These are phyloP conservation scores for Vitis labrusca DNA, from an alignment of 164 flowering plant genomes.

Conservation along the genomic window DNA sequence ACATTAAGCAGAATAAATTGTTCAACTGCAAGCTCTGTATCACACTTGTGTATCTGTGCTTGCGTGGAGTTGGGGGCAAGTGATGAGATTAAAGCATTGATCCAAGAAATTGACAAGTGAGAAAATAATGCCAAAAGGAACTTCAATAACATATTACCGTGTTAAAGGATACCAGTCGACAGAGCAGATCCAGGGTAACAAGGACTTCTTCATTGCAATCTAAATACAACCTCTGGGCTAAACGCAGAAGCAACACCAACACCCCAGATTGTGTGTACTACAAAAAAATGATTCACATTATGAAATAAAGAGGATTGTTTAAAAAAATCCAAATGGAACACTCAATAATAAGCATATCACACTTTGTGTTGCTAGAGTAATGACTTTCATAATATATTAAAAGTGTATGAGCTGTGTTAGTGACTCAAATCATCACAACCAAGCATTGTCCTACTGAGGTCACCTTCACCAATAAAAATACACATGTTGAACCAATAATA, in stretches of 20 bases:
- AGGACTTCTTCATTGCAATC: conserved; percentile 49
- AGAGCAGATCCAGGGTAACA: conserved; percentile 65
- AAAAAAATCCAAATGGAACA: neutral
- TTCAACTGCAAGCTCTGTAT: neutral
- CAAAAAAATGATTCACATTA: conserved; percentile 19
- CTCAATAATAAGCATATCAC: neutral
- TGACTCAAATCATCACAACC: no score
- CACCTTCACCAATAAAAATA: no score
- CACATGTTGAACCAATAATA: no score
- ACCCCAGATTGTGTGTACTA: conserved; percentile 76
- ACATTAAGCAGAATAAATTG: neutral
- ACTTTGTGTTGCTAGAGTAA: neutral
- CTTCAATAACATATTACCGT: conserved; percentile 45
- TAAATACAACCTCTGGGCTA: conserved; percentile 49
- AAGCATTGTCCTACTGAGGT: no score
- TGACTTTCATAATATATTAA: no score
- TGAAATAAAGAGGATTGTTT: conserved; percentile 7
- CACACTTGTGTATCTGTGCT: neutral
- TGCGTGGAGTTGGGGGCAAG: neutral
- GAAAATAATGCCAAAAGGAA: neutral
- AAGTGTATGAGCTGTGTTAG: no score
- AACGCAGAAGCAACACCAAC: conserved; percentile 65
- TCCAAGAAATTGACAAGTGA: conserved; percentile 4
- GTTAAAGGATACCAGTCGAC: conserved; percentile 63
- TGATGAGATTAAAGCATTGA: neutral